phyloP scores from a whole-genome alignment of 176 grass and related monocot species.

The Phyllostachys edulis region DNA sequence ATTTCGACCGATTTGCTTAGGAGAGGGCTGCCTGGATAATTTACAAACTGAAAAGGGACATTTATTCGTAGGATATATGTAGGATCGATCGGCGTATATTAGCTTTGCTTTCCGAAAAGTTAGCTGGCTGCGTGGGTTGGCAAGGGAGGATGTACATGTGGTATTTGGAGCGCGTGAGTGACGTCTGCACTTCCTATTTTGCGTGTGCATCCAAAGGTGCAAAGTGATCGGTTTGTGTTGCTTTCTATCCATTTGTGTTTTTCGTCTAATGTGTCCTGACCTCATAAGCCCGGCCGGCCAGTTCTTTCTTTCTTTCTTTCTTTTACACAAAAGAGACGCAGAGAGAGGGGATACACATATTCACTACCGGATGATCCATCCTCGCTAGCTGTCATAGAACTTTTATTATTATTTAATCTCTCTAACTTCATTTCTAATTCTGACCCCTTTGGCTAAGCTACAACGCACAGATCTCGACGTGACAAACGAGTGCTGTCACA shows the following conservation, averaged over 20 bases:
- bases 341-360: background rate
- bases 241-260: slow-evolving; percentile 21
- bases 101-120: slow-evolving; percentile 6
- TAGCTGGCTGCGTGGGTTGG: background rate
- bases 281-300: background rate
- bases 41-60: background rate
- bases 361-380: no score
- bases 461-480: no score
- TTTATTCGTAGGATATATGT: background rate
- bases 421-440: no score
- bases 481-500: no score
- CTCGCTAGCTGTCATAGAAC: no score
- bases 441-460: no score
- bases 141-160: background rate
- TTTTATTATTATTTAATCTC: no score
- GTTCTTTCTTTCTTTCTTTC: background rate
- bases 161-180: slow-evolving; percentile 23
- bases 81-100: background rate
- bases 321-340: background rate
- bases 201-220: background rate
- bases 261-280: background rate
- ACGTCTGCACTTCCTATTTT: background rate
- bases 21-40: background rate
- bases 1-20: background rate
- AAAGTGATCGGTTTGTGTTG: background rate